Evolutionary conservation across 306 rosid genomes (phyloP), one percentile per base, ranked within the genome.

Genomic region (Hippophae gyantsensis): DNA sequence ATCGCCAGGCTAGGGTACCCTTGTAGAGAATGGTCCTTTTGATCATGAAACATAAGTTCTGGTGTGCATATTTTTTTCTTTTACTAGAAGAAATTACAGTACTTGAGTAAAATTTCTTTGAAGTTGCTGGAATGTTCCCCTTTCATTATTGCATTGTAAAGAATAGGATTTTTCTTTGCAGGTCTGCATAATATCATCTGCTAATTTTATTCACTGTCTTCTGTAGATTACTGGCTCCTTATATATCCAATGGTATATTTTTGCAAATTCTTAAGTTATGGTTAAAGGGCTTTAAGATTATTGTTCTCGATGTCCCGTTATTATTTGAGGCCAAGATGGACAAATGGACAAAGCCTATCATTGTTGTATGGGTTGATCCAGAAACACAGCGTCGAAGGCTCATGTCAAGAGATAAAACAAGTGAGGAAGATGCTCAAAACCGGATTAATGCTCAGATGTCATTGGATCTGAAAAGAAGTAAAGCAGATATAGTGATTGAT

Each of bases 361-460:
- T 80, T 45, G 95, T 88, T 50, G 95, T 88, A 6, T 93, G 95
- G 95, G 89, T 88, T 68, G 90, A 84, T 75, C 85, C 90, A 18
- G 86, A 81, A 51, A 88, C 88, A 3, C 96, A 92, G 72, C 80
- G 80, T 48, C 74, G 13, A 14, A 77, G 88, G 52, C 95, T 92
- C 50, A 54, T 80, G 78, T 73, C 75, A 0, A 80, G 93, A 66
- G 99, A 86, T 65, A 49, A 58, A 62, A 65, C 84, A 12, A 50
- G 74, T 13, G 78, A 82, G 61, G 95, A 78, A 61, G 90, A 88
- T 58, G 95, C 90, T 8, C 62, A 42, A 57, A 76, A 75, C 74
- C 72, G 86, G 74, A 64, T 86, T 18, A 80, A 74, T 67, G 79
- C 94, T 74, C 99, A 83, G 68, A 93, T 88, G 97, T 57, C 85